phyloP scores from a whole-genome alignment of 1,139 yeast species.

The Saccharomyces hybrid region DNA sequence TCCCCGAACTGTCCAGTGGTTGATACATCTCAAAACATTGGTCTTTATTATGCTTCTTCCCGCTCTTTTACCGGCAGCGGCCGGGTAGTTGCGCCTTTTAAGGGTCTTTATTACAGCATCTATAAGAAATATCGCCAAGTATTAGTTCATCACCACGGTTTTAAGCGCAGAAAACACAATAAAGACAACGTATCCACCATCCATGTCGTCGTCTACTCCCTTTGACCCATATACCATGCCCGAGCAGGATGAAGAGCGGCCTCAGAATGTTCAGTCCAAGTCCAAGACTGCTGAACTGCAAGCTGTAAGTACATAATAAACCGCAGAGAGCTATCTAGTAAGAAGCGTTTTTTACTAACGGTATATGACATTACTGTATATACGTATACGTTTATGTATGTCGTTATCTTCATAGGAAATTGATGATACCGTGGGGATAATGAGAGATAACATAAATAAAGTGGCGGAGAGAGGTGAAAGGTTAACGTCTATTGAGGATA shows the following conservation, averaged over 20 bases:
- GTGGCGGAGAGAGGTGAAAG: too few relatives aligned
- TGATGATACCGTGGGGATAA: too few relatives aligned
- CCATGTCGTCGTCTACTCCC: conserved; percentile 75
- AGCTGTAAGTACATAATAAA: conserved; percentile 34
- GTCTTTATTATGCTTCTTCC: neutral
- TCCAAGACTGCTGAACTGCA: conserved; percentile 78
- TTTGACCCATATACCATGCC: conserved; percentile 85
- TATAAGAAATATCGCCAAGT: neutral
- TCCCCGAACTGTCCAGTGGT: neutral
- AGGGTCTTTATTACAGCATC: neutral
- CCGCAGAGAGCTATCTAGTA: neutral
- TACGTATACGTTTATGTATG: neutral
- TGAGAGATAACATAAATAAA: too few relatives aligned
- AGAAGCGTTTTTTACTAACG: neutral
- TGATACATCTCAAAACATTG: neutral
- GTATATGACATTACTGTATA: neutral
- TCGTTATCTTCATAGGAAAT: neutral
- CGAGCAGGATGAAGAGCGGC: conserved; percentile 31
- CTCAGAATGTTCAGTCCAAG: conserved; percentile 37
- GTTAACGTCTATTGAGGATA: too few relatives aligned
- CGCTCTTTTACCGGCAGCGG: neutral
- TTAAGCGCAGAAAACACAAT: neutral
- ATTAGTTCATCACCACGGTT: neutral
- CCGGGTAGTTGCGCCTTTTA: neutral
- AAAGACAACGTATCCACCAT: neutral